A percentile compares a stretch with the other conserved stretches of the same genome.
phyloP scores from a whole-genome alignment of 2,329 filamentous ascomycete genomes.

The Diatrype stigma region DNA sequence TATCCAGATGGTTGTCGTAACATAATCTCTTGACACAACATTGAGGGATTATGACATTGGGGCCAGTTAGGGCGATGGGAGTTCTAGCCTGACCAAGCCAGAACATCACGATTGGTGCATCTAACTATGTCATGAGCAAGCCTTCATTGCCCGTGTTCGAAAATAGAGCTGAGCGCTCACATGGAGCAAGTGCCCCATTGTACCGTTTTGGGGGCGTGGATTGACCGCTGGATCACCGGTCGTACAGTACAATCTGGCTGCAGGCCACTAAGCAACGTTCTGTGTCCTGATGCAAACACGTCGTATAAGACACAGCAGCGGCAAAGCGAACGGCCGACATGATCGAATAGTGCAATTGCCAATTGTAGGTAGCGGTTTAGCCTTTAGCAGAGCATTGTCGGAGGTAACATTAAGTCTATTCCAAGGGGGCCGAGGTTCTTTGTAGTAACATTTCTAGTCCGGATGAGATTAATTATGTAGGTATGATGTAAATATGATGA shows the following conservation, averaged over 20 bases:
- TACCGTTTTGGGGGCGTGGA: constrained; percentile 7
- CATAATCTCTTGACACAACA: too few relatives aligned
- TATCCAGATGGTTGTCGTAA: not conserved
- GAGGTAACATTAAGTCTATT: too few relatives aligned
- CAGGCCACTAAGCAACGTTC: constrained; percentile 9
- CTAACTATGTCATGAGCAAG: too few relatives aligned
- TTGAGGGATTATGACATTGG: not conserved
- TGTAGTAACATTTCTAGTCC: too few relatives aligned
- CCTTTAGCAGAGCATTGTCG: too few relatives aligned
- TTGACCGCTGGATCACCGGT: constrained; percentile 17
- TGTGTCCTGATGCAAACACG: constrained; percentile 14
- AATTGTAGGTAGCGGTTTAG: too few relatives aligned
- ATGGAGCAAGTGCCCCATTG: constrained; percentile 6
- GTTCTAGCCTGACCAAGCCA: not conserved
- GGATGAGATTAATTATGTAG: too few relatives aligned
- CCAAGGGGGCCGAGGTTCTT: too few relatives aligned
- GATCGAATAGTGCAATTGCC: too few relatives aligned
- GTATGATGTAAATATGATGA: too few relatives aligned
- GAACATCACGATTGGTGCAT: too few relatives aligned
- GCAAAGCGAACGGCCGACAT: constrained; percentile 7
- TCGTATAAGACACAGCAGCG: constrained; percentile 18
- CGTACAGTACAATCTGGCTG: constrained; percentile 13
- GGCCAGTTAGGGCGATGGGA: not conserved
- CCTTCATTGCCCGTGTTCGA: not conserved
- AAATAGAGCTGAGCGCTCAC: constrained; percentile 1